These are phyloP conservation scores for Stromatinia cepivora DNA, from an alignment of 2,329 filamentous ascomycete species.

Conservation along the genomic window DNA sequence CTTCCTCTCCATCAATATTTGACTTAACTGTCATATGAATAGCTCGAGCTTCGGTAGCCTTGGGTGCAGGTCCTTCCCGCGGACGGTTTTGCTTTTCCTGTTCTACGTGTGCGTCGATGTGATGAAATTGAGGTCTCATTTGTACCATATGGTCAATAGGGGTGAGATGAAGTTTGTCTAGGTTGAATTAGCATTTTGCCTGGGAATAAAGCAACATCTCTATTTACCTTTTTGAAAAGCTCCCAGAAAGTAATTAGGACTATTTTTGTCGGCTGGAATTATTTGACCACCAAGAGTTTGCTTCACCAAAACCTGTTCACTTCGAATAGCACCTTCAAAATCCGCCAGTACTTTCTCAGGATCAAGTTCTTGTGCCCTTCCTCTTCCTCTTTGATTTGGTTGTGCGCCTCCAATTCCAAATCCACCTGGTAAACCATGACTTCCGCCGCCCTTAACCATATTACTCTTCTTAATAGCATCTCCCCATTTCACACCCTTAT, in stretches of 20 bases:
- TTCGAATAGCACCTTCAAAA: slow-evolving; percentile 67
- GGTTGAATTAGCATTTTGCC: slow-evolving; percentile 14
- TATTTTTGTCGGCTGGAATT: slow-evolving; percentile 62
- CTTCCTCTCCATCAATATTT: slow-evolving; percentile 64
- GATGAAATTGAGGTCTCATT: slow-evolving; percentile 87
- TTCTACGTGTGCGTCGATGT: slow-evolving; percentile 82
- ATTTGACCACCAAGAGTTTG: slow-evolving; percentile 86
- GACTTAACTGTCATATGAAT: slow-evolving; percentile 88
- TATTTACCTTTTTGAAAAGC: slow-evolving; percentile 79
- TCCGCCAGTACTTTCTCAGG: slow-evolving; percentile 47
- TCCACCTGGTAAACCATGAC: slow-evolving; percentile 69
- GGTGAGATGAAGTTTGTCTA: slow-evolving; percentile 84
- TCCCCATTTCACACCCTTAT: slow-evolving; percentile 81
- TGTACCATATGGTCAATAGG: slow-evolving; percentile 81
- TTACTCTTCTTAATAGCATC: slow-evolving; percentile 64
- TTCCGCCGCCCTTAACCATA: slow-evolving; percentile 57
- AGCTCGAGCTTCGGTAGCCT: slow-evolving; percentile 61
- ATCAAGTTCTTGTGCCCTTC: slow-evolving; percentile 41
- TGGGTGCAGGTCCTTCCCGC: slow-evolving; percentile 39
- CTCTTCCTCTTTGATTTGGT: slow-evolving; percentile 42
- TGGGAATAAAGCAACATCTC: neutral
- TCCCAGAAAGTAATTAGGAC: slow-evolving; percentile 76
- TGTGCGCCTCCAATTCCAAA: slow-evolving; percentile 61
- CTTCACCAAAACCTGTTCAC: slow-evolving; percentile 71
- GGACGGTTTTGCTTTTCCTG: slow-evolving; percentile 50